A percentile compares a stretch with the other conserved stretches of the same genome.
These are phyloP conservation scores for Suhomyces anneliseae DNA, from an alignment of 1,139 yeast genomes.

Conservation along the genomic window DNA sequence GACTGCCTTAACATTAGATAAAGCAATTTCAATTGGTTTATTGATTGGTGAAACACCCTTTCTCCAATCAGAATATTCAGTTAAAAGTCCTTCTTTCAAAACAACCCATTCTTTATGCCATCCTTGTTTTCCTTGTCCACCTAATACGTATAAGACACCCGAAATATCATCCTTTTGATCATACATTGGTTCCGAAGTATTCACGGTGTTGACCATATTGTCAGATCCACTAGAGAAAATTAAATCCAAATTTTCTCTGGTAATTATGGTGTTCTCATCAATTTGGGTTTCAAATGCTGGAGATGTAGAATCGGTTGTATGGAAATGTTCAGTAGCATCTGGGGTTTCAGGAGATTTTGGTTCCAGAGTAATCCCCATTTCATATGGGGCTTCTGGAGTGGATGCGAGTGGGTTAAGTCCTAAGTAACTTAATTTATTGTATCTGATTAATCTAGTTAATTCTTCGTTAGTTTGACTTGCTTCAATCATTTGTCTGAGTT, in stretches of 20 bases:
- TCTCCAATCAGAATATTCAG: constrained; percentile 82
- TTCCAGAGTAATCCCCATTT: background rate
- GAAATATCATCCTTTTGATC: constrained; percentile 34
- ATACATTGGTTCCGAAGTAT: constrained; percentile 5
- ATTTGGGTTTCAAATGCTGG: background rate
- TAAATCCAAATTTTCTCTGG: constrained; percentile 34
- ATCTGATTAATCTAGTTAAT: constrained; percentile 33
- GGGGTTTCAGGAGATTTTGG: background rate
- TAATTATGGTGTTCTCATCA: constrained; percentile 9
- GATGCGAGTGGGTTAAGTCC: background rate
- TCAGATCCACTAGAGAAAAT: constrained; percentile 22
- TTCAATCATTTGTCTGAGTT: constrained; percentile 45
- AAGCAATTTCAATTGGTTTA: constrained; percentile 70
- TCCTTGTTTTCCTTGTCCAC: constrained; percentile 73
- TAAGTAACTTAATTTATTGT: constrained; percentile 26
- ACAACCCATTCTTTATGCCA: constrained; percentile 96
- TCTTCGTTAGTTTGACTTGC: constrained; percentile 45
- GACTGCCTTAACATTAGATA: constrained; percentile 63
- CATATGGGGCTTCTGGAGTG: background rate
- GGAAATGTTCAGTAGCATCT: background rate
- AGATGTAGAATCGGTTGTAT: background rate
- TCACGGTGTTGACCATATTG: background rate
- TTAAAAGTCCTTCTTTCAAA: constrained; percentile 61
- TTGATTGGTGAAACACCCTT: constrained; percentile 64
- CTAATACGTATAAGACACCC: constrained; percentile 66